Base-by-base conservation (phyloP, 2,329 filamentous ascomycete genomes). In the Fusarium guadeloupense region DNA sequence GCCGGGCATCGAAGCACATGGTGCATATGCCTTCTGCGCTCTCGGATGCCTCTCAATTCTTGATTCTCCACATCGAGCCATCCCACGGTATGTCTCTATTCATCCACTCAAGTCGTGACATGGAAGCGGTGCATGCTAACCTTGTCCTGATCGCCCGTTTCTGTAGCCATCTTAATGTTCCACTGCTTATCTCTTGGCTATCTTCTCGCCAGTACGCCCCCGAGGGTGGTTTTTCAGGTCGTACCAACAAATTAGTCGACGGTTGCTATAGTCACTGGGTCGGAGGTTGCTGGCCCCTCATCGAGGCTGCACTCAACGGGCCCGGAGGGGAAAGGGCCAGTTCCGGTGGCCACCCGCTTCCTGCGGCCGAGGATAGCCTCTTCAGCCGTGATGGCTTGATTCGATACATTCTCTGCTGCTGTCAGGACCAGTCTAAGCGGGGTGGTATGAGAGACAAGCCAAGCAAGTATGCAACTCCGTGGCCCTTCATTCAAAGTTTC, bases 261-360 rank as follows among this genome's bases (percentile, higher is more conserved):
- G 95, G 94, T 39, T 99, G 95, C 78, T 99, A 99, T 79, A 96
- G 92, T 74, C 94, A 97, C 77, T 99, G 95, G 95, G 90, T 97
- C 28, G 95, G 95, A 49, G 91, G 90, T 49, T 98, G 93, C 79
- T 99, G 93, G 92, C 89, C 94, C 39, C 78, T 99, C 64, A 82
- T 98, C 66, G 90, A 97, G 79, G 91, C 92, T 53, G 89, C 89
- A 49, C 78, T 95, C 54, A 83, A 84, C 65, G 85, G 84, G 23
- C 79, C 81, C 50, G 76, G 67, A 69, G 70, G 64, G 57, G 66
- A 69, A 54, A 65, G 60, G 61, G 65, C 70, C 70, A 57, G 54
- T 55, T 60, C 67, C 48, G 62, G 62, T 64, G 70, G 68, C 65
- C 70, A 69, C 52, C 59, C 68, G 59, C 59, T 64, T 42, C 71